Base-by-base conservation (phyloP, 306 rosid genomes). In the Chamaecrista fasciculata region DNA sequence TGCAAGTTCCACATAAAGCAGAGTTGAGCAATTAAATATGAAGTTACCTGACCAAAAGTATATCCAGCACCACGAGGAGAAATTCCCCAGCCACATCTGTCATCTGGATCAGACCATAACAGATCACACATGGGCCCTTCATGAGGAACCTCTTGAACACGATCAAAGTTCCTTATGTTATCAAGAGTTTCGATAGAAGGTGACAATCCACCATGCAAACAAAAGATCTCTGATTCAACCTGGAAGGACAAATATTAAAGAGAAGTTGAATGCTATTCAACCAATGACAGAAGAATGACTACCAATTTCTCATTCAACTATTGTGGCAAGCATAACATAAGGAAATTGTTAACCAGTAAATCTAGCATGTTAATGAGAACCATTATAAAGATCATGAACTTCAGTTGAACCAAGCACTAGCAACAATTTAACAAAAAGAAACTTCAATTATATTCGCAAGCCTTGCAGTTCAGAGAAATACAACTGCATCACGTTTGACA, bases 91-190 rank as follows among this genome's bases (percentile, higher is more conserved):
- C 99, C 99, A 71, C 99, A 95, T 63, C 99, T 88, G 67, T 95
- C 99, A 78, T 95, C 99, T 59, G 99, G 99, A 74, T 95, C 99
- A 71, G 99, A 95, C 99, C 99, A 95, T 76, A 95, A 81, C 50
- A 95, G 85, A 85, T 95, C 99, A 84, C 99, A 95, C 99, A 95
- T 95, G 64, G 99, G 97, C 34, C 99, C 99, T 80, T 95, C 99
- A 58, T 95, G 99, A 14, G 99, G 99, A 71, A 95, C 99, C 84
- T 95, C 97, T 89, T 95, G 99, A 78, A 95, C 97, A 72, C 99
- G 99, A 81, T 95, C 99, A 57, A 95, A 95, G 84, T 87, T 91
- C 62, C 99, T 82, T 62, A 95, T 82, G 79, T 81, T 91, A 74
- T 95, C 99, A 28, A 95, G 97, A 85, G 96, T 95, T 83, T 91